Percentiles rank a stretch among this genome's conserved stretches.
These are phyloP conservation scores for Diaporthe amygdali DNA, from an alignment of 2,329 filamentous ascomycete genomes.

Conservation along the genomic window DNA sequence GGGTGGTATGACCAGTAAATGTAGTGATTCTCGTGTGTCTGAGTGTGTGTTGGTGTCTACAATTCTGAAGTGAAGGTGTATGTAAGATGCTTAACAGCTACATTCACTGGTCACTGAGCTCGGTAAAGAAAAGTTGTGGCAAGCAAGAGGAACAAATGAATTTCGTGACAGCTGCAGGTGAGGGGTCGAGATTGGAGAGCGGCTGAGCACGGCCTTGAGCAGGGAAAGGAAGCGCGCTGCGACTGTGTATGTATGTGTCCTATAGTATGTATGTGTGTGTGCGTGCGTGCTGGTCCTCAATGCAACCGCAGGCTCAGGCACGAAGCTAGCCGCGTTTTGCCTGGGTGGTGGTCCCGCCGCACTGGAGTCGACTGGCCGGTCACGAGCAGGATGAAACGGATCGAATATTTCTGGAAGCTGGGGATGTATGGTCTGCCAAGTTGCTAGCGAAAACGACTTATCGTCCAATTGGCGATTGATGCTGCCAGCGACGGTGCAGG, in stretches of 20 bases:
- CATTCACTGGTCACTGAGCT: neutral
- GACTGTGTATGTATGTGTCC: neutral
- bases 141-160: neutral
- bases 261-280: neutral
- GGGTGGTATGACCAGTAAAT: neutral
- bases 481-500: neutral
- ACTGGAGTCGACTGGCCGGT: neutral
- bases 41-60: neutral
- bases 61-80: neutral
- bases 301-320: slow-evolving; percentile 1
- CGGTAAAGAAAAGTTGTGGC: neutral
- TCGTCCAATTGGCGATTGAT: neutral
- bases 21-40: neutral
- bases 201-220: neutral
- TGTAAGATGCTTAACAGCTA: too few relatives aligned
- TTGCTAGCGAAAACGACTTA: neutral
- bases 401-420: slow-evolving; percentile 14
- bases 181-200: neutral
- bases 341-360: neutral
- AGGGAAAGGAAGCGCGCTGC: neutral
- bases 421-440: neutral
- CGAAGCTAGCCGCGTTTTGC: slow-evolving; percentile 5
- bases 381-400: slow-evolving; percentile 12
- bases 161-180: neutral
- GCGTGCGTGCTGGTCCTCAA: neutral